Conservation (phyloP, 768 basidiomycete species). For the Boletellus ananas region DNA sequence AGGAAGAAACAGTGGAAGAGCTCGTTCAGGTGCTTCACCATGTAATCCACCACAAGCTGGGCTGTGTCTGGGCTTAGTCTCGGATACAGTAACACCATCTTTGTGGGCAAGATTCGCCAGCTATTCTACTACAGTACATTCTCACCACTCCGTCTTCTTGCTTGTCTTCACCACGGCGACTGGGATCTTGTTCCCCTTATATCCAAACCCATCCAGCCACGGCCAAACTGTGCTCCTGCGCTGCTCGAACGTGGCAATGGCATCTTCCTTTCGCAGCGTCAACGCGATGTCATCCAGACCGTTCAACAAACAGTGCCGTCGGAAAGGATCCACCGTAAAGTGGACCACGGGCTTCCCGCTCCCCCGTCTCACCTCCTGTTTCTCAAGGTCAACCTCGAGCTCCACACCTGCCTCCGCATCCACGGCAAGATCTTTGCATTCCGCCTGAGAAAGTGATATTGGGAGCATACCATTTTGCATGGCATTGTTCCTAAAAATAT, state of each 20-base stretch:
- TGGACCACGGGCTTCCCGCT: slow-evolving; percentile 70
- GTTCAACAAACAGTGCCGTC: slow-evolving; percentile 89
- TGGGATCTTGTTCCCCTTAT: slow-evolving; percentile 74
- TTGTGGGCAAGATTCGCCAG: slow-evolving; percentile 2
- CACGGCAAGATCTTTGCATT: slow-evolving; percentile 66
- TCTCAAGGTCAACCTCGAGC: slow-evolving; percentile 82
- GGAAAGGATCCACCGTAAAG: slow-evolving; percentile 87
- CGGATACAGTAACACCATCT: slow-evolving; percentile 16
- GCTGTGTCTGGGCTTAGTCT: slow-evolving; percentile 8
- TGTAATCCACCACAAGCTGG: slow-evolving; percentile 4
- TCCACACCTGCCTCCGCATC: slow-evolving; percentile 76
- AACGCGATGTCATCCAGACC: slow-evolving; percentile 96
- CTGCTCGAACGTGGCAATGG: slow-evolving; percentile 79
- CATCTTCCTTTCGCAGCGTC: slow-evolving; percentile 74
- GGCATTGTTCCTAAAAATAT: slow-evolving; percentile 85
- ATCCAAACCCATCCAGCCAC: slow-evolving; percentile 96
- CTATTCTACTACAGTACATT: neutral
- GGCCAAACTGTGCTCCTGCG: slow-evolving; percentile 79
- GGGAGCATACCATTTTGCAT: slow-evolving; percentile 96
- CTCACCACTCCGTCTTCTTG: slow-evolving; percentile 70
- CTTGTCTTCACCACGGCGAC: slow-evolving; percentile 37
- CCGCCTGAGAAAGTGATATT: slow-evolving; percentile 61
- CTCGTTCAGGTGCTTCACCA: slow-evolving; percentile 5
- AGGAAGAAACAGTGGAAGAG: neutral
- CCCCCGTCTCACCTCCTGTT: slow-evolving; percentile 68